Evolutionary conservation across 768 basidiomycete species (phyloP).

Genomic region (Rhizopogon roseolus): DNA sequence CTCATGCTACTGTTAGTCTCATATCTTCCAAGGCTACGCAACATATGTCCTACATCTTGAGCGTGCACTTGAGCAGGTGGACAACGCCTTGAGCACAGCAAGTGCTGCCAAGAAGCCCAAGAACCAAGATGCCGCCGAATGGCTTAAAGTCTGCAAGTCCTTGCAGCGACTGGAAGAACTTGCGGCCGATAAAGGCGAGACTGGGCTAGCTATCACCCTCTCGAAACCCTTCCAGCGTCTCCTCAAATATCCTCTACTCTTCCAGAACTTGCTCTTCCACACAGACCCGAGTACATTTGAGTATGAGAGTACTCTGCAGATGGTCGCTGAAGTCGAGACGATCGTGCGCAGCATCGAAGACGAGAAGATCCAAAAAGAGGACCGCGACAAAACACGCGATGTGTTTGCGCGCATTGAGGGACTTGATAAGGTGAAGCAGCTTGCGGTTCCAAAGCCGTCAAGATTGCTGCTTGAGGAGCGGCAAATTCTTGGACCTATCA

Average conservation of each 20-base stretch:
- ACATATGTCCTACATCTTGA: constrained; percentile 94
- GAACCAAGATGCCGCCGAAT: constrained; percentile 76
- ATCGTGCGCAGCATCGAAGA: constrained; percentile 97
- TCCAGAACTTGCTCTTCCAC: constrained; percentile 95
- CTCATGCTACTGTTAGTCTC: constrained; percentile 51
- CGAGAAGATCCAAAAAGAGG: constrained; percentile 95
- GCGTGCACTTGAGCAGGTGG: constrained; percentile 82
- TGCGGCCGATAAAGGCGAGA: constrained; percentile 86
- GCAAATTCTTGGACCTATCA: constrained; percentile 31
- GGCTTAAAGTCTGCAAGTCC: constrained; percentile 71
- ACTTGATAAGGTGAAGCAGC: constrained; percentile 86
- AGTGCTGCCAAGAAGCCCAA: constrained; percentile 69
- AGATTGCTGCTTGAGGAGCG: constrained; percentile 84
- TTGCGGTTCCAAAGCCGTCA: constrained; percentile 87
- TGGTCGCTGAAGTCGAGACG: constrained; percentile 95
- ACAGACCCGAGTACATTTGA: constrained; percentile 97
- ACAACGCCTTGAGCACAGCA: constrained; percentile 64
- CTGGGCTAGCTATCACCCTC: constrained; percentile 89
- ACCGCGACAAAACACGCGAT: constrained; percentile 92
- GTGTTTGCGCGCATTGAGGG: constrained; percentile 96
- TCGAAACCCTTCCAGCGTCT: constrained; percentile 97
- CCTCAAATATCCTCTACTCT: constrained; percentile 94
- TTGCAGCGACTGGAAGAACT: constrained; percentile 74
- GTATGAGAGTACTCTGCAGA: constrained; percentile 92
- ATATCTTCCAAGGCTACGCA: constrained; percentile 91